Base-by-base conservation (phyloP, 1,284 basidiomycete genomes). In the Ceratobasidium sp. region DNA sequence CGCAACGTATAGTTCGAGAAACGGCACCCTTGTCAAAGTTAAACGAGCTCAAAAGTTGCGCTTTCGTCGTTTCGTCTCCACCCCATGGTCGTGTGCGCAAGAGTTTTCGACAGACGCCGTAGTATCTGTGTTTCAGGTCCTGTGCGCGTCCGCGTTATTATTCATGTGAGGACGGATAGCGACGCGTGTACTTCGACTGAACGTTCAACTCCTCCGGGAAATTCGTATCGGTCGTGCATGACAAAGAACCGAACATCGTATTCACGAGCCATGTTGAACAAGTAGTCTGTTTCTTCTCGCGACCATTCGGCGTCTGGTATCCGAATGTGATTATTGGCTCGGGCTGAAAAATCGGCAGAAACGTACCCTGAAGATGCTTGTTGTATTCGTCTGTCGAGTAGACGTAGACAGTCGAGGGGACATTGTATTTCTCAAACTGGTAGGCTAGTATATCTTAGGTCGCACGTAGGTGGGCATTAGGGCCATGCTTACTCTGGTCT, bases 61-160 rank as follows among this genome's bases (percentile, higher is more conserved):
- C 83, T 80, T 90, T 94, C 75, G 84, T 85, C 1, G 85, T 81
- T 76, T 94, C 92, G 77, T 95, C 93, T 1, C 89, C 91, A 8
- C 88, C 83, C 89, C 90, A 92, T 14, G 94, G 92, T 48, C 95
- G 85, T 74, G 89, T 93, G 55, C 94, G 86, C 41, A 98, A 86
- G 26, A 99, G 86, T 72, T 93, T 92, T 39, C 97, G 88, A 79
- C 95, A 97, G 26, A 97, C 92, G 67, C 92, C 90, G 79, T 93
- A 98, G 79, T 99, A 99, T 41, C 97, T 85, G 75, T 95, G 93
- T 83, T 99, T 98, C 77, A 99, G 82, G 74, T 98, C 96, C 93
- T 97, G 79, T 2, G 1, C 3, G n/a, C 12, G 39, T 28, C 32
- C 48, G 12, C 41, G 26, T 32, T 18, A 18, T 62, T n/a, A n/a